Conservation (phyloP, 2,329 filamentous ascomycete species). For the Penicillium janthinellum region DNA sequence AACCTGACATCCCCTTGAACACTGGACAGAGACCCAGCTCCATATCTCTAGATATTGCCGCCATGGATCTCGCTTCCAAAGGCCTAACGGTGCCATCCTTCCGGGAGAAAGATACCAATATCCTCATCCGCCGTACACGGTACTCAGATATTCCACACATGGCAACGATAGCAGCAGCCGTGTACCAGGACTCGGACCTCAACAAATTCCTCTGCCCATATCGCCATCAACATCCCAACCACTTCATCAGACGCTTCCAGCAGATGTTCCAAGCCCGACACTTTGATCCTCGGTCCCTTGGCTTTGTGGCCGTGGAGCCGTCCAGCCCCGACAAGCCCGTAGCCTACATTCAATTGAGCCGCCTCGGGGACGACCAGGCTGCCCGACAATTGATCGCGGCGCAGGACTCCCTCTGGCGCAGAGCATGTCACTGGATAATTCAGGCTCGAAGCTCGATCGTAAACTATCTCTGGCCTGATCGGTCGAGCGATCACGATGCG, state of each 20-base stretch:
- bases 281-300: conserved; percentile 11
- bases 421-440: conserved; percentile 2
- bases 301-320: conserved; percentile 11
- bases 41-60: neutral
- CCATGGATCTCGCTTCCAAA: neutral
- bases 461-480: conserved; percentile 11
- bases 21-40: neutral
- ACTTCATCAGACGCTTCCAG: conserved; percentile 9
- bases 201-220: conserved; percentile 13
- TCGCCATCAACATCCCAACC: conserved; percentile 11
- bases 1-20: neutral
- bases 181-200: conserved; percentile 7
- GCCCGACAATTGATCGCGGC: conserved; percentile 2
- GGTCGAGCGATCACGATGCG: conserved; percentile 5
- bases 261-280: conserved; percentile 10
- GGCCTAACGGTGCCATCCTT: neutral
- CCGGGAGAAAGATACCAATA: neutral
- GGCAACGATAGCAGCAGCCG: conserved; percentile 5
- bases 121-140: conserved; percentile 7
- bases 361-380: conserved; percentile 9
- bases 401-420: conserved; percentile 3
- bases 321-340: conserved; percentile 1
- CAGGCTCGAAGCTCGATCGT: neutral
- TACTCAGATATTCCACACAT: conserved; percentile 6
- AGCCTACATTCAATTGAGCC: conserved; percentile 12